Evolutionary conservation across 2,329 filamentous ascomycete species (phyloP).

Genomic region (Sarocladium brachiariae): DNA sequence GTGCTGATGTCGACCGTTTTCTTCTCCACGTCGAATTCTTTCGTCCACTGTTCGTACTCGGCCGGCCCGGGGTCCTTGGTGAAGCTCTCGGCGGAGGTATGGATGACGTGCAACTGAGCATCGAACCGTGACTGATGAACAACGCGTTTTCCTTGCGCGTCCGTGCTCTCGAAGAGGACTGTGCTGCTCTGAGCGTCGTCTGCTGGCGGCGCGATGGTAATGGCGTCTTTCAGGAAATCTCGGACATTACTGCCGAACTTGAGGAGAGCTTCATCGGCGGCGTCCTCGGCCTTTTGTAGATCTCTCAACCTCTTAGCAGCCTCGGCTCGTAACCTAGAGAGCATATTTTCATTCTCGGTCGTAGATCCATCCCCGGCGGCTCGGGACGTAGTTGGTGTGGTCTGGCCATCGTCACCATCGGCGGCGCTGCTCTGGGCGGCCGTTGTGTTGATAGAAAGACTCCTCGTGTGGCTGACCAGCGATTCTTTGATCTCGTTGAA

Average conservation of each 20-base stretch:
- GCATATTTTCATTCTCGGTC: slow-evolving; percentile 53
- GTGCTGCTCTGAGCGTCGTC: slow-evolving; percentile 42
- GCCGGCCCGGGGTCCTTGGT: slow-evolving; percentile 69
- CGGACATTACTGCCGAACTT: slow-evolving; percentile 86
- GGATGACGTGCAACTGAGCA: slow-evolving; percentile 91
- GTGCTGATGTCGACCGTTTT: slow-evolving; percentile 78
- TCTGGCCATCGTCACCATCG: slow-evolving; percentile 30
- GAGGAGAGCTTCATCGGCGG: slow-evolving; percentile 88
- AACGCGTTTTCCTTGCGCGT: slow-evolving; percentile 80
- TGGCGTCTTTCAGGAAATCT: slow-evolving; percentile 84
- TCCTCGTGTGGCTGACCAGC: slow-evolving; percentile 66
- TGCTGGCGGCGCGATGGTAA: slow-evolving; percentile 73
- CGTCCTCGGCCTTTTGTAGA: slow-evolving; percentile 86
- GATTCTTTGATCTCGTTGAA: slow-evolving; percentile 63
- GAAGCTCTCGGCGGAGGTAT: slow-evolving; percentile 77
- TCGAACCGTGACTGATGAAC: slow-evolving; percentile 94
- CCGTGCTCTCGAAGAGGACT: slow-evolving; percentile 89
- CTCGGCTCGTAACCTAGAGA: slow-evolving; percentile 69
- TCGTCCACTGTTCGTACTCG: slow-evolving; percentile 68
- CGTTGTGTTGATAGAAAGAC: slow-evolving; percentile 56
- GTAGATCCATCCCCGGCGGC: slow-evolving; percentile 31
- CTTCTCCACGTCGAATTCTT: slow-evolving; percentile 69
- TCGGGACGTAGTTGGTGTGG: slow-evolving; percentile 39
- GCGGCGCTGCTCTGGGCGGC: slow-evolving; percentile 3
- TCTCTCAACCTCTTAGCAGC: slow-evolving; percentile 81